Evolutionary conservation across 208 protist genomes (phyloP).

Genomic region (Vickermania spadyakhi): DNA sequence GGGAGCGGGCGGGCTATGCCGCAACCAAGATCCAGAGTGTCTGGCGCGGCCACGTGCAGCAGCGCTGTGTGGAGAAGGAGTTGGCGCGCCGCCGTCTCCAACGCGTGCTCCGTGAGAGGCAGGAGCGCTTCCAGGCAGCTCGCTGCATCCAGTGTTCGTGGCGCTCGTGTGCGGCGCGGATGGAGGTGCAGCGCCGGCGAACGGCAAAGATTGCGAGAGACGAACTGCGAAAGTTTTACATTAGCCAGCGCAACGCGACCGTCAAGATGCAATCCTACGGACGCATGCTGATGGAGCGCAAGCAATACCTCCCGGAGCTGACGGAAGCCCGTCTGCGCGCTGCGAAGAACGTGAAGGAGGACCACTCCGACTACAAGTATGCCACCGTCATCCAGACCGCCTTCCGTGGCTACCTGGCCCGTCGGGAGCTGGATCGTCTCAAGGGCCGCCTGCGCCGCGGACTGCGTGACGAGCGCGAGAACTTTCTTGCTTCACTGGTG

Average conservation of each 20-base stretch:
- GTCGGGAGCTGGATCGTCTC: conserved; percentile 14
- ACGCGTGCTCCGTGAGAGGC: conserved; percentile 7
- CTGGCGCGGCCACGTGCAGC: conserved; percentile 34
- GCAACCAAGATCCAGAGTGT: conserved; percentile 48
- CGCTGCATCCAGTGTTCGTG: conserved; percentile 25
- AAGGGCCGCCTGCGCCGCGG: conserved; percentile 6
- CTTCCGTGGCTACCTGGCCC: conserved; percentile 39
- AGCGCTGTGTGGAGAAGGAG: conserved; percentile 12
- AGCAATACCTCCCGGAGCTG: conserved; percentile 23
- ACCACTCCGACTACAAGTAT: conserved; percentile 15
- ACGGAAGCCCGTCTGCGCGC: conserved; percentile 34
- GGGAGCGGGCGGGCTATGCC: conserved; percentile 24
- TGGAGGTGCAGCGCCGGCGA: conserved; percentile 9
- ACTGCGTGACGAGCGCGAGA: background rate
- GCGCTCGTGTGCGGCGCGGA: conserved; percentile 18
- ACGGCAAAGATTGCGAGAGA: conserved; percentile 21
- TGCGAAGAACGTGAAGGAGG: conserved; percentile 30
- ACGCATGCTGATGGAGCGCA: conserved; percentile 40
- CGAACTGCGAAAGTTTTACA: conserved; percentile 28
- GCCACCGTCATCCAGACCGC: conserved; percentile 54
- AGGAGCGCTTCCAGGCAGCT: conserved; percentile 14
- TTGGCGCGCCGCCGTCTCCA: conserved; percentile 7
- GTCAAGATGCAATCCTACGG: conserved; percentile 65
- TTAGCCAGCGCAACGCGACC: conserved; percentile 36
- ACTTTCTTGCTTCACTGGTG: conserved; percentile 4